phyloP scores from a whole-genome alignment of 768 basidiomycete species.

The Amanita rimosa region DNA sequence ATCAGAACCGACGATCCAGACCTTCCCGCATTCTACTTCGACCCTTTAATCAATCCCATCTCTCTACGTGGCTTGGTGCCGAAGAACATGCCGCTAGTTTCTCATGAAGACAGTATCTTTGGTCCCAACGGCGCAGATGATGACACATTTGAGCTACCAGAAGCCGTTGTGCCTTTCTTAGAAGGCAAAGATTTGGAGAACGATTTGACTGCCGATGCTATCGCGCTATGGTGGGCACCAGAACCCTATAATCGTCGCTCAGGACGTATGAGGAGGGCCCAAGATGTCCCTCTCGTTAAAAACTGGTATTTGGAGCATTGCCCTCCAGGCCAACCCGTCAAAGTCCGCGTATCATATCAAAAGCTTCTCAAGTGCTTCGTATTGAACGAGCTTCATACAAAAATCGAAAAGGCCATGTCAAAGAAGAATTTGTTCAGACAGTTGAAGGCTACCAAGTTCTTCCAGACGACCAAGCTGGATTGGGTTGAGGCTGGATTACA shows the following conservation, averaged over 20 bases:
- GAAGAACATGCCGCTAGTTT: conserved; percentile 71
- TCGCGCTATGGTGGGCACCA: conserved; percentile 97
- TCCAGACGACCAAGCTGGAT: conserved; percentile 95
- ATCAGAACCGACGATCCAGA: conserved; percentile 99
- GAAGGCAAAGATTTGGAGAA: conserved; percentile 71
- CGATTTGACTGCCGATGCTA: conserved; percentile 90
- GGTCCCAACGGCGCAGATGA: conserved; percentile 80
- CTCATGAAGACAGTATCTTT: conserved; percentile 90
- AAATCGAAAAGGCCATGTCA: conserved; percentile 92
- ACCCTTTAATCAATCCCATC: conserved; percentile 96
- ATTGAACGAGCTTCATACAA: conserved; percentile 83
- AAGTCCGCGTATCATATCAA: conserved; percentile 98
- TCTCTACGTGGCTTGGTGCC: conserved; percentile 79
- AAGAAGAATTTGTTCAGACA: conserved; percentile 97
- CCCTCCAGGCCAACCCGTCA: conserved; percentile 91
- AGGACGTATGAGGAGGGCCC: conserved; percentile 86
- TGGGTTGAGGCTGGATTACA: conserved; percentile 99
- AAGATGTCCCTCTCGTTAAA: conserved; percentile 94
- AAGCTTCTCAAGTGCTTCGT: conserved; percentile 95
- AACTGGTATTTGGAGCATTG: conserved; percentile 99
- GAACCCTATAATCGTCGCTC: conserved; percentile 91
- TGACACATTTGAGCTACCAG: conserved; percentile 82
- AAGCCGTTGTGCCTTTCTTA: conserved; percentile 70
- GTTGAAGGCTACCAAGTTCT: conserved; percentile 98
- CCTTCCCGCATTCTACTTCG: conserved; percentile 97